Conservation (phyloP, 2,329 filamentous ascomycete genomes). For the Ambrosiella xylebori region DNA sequence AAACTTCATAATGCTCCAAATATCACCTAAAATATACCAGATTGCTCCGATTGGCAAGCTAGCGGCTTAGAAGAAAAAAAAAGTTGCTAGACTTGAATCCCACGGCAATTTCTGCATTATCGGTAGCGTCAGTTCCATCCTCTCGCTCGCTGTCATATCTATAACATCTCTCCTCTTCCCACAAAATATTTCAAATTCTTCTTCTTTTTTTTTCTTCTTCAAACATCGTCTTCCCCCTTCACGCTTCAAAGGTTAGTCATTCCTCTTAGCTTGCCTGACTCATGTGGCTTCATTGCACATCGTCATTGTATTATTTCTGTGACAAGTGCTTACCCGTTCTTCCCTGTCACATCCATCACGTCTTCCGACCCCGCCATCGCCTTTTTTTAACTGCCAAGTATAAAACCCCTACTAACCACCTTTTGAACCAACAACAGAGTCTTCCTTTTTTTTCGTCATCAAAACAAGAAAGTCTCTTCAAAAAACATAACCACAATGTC, state of each 20-base stretch:
- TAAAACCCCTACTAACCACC: background rate
- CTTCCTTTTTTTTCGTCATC: background rate
- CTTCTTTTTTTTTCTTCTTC: background rate
- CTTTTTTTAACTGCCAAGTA: background rate
- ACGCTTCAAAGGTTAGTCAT: background rate
- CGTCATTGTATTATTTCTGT: background rate
- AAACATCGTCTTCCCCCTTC: background rate
- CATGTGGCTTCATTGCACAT: background rate
- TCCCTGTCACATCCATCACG: background rate
- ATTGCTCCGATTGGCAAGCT: background rate
- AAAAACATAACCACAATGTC: conserved; percentile 35
- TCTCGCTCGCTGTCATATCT: background rate
- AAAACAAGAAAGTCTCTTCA: background rate
- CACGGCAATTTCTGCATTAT: conserved; percentile 3
- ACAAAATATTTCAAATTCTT: background rate
- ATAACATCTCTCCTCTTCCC: conserved; percentile 1
- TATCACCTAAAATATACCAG: background rate
- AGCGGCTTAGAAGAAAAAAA: background rate
- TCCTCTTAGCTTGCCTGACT: background rate
- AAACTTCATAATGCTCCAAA: background rate
- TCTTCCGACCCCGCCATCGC: conserved; percentile 3
- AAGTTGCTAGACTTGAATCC: background rate
- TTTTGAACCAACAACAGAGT: background rate
- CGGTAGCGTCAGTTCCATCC: conserved; percentile 3
- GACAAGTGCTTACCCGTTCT: background rate